phyloP scores from a whole-genome alignment of 805 yeast species.

The Yarrowia sp. region DNA sequence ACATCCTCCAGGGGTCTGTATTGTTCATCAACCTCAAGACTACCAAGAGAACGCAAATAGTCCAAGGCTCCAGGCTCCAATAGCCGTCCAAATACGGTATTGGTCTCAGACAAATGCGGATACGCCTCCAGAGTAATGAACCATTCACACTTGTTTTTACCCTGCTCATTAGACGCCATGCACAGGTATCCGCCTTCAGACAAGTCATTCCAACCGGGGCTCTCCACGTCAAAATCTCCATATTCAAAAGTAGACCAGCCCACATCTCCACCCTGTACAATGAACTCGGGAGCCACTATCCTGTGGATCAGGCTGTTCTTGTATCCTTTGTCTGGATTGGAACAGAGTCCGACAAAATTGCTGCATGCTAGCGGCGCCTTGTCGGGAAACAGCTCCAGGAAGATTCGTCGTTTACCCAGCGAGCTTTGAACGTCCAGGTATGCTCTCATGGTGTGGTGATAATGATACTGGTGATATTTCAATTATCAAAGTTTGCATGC shows the following conservation, averaged over 20 bases:
- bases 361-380: background rate
- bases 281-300: slow-evolving; percentile 15
- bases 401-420: background rate
- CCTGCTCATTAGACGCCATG: background rate
- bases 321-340: background rate
- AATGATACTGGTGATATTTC: no score
- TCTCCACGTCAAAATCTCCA: background rate
- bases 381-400: slow-evolving; percentile 7
- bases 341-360: background rate
- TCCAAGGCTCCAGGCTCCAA: background rate
- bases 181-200: slow-evolving; percentile 4
- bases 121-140: background rate
- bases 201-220: slow-evolving; percentile 11
- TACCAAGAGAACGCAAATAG: background rate
- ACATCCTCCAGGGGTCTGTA: slow-evolving; percentile 10
- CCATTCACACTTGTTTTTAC: background rate
- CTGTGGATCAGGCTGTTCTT: background rate
- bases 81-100: slow-evolving; percentile 7
- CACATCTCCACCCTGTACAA: slow-evolving; percentile 12
- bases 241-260: background rate
- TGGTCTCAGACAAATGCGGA: background rate
- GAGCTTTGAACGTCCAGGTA: background rate
- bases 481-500: background rate
- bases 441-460: slow-evolving; percentile 1
- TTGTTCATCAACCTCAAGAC: background rate